Percentiles rank a stretch among this genome's conserved stretches.
Evolutionary conservation across 495 filamentous ascomycete genomes (phyloP).

Genomic region (Staphylotrichum longicolle): DNA sequence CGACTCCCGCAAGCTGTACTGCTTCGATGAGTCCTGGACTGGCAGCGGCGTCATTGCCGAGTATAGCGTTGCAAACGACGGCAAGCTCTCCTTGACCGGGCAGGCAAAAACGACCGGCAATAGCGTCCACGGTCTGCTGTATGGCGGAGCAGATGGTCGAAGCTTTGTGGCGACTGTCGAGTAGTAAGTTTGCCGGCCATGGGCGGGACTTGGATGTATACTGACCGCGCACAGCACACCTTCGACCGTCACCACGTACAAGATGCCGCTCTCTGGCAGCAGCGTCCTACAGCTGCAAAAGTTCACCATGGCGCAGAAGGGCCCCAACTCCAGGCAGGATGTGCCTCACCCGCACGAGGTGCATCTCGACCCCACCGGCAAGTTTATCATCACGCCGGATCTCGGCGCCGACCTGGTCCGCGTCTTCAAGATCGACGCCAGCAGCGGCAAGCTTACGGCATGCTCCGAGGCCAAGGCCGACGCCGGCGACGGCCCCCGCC

Average conservation of each 20-base stretch:
- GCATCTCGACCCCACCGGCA: conserved; percentile 64
- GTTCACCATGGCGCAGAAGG: conserved; percentile 53
- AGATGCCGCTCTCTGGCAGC: conserved; percentile 30
- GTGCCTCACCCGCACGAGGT: conserved; percentile 66
- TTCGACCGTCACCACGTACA: conserved; percentile 45
- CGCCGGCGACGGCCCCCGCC: conserved; percentile 46
- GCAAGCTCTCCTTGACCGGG: conserved; percentile 39
- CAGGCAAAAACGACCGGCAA: conserved; percentile 37
- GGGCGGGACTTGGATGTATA: neutral
- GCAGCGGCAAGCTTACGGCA: conserved; percentile 38
- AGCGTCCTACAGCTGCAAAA: conserved; percentile 46
- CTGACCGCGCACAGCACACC: conserved; percentile 33
- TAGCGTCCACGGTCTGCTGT: conserved; percentile 43
- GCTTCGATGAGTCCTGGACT: conserved; percentile 54
- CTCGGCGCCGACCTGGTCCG: conserved; percentile 68
- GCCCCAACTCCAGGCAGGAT: conserved; percentile 60
- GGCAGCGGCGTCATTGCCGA: conserved; percentile 42
- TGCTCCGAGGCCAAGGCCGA: conserved; percentile 38
- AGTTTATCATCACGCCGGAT: conserved; percentile 66
- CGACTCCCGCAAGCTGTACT: conserved; percentile 52
- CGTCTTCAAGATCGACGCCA: conserved; percentile 54
- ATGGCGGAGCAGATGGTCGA: conserved; percentile 38
- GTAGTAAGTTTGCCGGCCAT: conserved; percentile 39
- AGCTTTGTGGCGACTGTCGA: conserved; percentile 47
- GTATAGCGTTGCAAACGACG: conserved; percentile 42